phyloP scores from a whole-genome alignment of 2,329 filamentous ascomycete species.

The Fusarium agapanthi region DNA sequence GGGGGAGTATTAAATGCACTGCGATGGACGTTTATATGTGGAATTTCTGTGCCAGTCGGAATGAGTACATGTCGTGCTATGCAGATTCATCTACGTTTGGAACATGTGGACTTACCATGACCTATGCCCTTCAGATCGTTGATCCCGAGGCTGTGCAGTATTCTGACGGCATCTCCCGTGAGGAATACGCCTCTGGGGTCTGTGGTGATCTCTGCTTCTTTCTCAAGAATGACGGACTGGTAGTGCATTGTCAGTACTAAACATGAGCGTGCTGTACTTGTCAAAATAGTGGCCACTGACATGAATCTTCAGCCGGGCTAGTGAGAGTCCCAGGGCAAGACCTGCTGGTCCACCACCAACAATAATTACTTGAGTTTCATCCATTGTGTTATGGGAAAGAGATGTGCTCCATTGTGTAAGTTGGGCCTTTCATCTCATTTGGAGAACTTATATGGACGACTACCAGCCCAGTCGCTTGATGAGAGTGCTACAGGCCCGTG shows the following conservation, averaged over 20 bases:
- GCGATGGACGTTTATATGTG: background rate
- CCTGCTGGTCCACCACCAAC: background rate
- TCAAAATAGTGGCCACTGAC: background rate
- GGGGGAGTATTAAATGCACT: background rate
- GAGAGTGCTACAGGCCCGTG: background rate
- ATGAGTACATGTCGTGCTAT: background rate
- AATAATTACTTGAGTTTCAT: background rate
- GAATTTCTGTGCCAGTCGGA: background rate
- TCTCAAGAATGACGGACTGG: background rate
- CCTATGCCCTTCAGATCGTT: background rate
- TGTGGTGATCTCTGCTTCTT: background rate
- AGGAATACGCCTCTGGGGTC: background rate
- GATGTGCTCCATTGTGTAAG: fast-evolving
- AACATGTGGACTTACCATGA: background rate
- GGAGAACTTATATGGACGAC: background rate
- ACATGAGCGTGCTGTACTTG: no score
- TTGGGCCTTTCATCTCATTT: no score
- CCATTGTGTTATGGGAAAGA: background rate
- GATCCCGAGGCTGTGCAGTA: background rate
- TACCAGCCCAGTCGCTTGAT: background rate
- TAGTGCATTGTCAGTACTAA: background rate
- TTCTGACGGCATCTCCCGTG: background rate
- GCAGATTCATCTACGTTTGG: no score
- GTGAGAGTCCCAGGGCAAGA: background rate
- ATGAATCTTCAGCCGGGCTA: background rate